These are phyloP conservation scores for Aspergillus mulundensis DNA, from an alignment of 495 filamentous ascomycete genomes.

Conservation along the genomic window DNA sequence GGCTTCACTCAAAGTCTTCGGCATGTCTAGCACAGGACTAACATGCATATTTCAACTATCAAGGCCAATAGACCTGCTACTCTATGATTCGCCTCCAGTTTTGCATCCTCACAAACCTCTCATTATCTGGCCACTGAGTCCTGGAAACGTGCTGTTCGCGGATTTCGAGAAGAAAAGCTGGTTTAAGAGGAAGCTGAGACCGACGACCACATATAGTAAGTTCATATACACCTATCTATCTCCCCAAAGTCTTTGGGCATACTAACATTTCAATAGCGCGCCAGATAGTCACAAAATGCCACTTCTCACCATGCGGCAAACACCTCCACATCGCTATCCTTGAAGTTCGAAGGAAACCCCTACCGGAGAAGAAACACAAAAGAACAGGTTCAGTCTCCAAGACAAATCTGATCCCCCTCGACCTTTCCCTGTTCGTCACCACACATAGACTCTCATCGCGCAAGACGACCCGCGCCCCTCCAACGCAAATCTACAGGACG, in stretches of 20 bases:
- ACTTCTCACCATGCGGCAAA: background rate
- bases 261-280: background rate
- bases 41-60: background rate
- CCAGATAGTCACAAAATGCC: background rate
- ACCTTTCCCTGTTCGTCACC: background rate
- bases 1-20: background rate
- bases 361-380: background rate
- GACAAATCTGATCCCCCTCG: background rate
- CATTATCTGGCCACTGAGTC: constrained; percentile 2
- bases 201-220: background rate
- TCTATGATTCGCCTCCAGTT: constrained; percentile 3
- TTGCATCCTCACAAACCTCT: constrained; percentile 1
- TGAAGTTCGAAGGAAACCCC: background rate
- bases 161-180: constrained; percentile 1
- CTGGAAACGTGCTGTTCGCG: constrained; percentile 2
- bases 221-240: background rate
- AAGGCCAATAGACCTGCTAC: background rate
- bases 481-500: background rate
- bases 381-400: background rate
- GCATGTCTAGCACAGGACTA: background rate
- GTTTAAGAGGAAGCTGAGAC: background rate
- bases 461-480: constrained; percentile 1
- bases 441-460: constrained; percentile 2
- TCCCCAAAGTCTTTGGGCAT: background rate
- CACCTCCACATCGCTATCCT: constrained; percentile 4